Conservation (phyloP, 192 early-diverging fungal species). For the Podila epicladia region DNA sequence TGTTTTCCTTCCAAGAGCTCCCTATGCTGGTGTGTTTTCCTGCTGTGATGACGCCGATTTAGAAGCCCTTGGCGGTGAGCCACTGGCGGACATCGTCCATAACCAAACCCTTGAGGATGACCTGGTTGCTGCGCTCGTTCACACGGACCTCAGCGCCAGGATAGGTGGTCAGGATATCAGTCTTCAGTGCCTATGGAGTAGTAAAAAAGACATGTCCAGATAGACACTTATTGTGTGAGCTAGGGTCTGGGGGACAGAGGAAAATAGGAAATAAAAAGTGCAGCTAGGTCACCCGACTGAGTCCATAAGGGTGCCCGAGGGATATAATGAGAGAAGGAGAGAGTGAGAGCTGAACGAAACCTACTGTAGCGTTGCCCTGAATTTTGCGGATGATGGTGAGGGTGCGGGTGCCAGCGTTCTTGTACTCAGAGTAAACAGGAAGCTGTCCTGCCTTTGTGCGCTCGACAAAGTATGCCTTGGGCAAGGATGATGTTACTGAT, state of each 20-base stretch:
- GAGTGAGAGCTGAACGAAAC: not conserved
- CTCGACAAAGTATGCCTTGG: slow-evolving; percentile 66
- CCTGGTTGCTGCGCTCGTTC: slow-evolving; percentile 45
- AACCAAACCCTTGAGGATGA: slow-evolving; percentile 51
- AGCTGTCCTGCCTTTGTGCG: slow-evolving; percentile 68
- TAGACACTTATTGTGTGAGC: not conserved
- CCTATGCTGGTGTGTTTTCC: no score
- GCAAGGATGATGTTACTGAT: slow-evolving; percentile 16
- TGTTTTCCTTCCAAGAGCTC: no score
- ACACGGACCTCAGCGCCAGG: slow-evolving; percentile 40
- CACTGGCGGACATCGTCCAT: slow-evolving; percentile 49
- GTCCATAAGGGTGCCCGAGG: not conserved
- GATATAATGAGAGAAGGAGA: not conserved
- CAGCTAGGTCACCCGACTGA: no score
- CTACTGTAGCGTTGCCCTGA: slow-evolving; percentile 71
- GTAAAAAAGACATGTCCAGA: not conserved
- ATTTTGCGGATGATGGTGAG: slow-evolving; percentile 77
- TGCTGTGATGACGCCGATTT: not conserved
- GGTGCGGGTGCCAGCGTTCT: slow-evolving; percentile 70
- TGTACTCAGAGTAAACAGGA: slow-evolving; percentile 77
- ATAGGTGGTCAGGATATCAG: slow-evolving; percentile 31
- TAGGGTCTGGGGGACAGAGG: no score
- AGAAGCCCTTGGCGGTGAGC: slow-evolving; percentile 56
- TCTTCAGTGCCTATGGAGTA: slow-evolving; percentile 29
- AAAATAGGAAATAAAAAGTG: no score